These are phyloP conservation scores for Ilex paraguariensis DNA, from an alignment of 305 asterid species.

Conservation along the genomic window DNA sequence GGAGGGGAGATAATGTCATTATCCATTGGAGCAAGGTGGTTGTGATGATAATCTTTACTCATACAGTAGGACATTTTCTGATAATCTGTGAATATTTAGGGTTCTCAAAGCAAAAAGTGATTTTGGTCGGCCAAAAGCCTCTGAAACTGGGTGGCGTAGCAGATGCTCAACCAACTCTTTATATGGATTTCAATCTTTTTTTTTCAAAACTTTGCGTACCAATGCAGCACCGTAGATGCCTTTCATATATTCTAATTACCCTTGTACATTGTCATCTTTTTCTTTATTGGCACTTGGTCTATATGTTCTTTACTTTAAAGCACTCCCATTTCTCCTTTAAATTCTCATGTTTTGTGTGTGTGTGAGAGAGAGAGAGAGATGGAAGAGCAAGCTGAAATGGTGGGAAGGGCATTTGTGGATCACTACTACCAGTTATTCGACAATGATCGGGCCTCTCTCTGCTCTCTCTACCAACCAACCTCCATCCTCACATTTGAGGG, in stretches of 20 bases:
- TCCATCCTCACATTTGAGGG: slow-evolving; percentile 57
- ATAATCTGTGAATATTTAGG: too few species aligned
- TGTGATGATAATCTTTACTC: too few species aligned
- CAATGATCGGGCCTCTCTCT: slow-evolving; percentile 25
- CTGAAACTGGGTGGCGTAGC: too few species aligned
- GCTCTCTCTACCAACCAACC: slow-evolving; percentile 34
- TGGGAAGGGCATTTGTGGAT: slow-evolving; percentile 46
- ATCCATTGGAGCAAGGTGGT: too few species aligned
- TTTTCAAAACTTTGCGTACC: too few species aligned
- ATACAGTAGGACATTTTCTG: too few species aligned
- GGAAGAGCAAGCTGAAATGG: slow-evolving; percentile 38
- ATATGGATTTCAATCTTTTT: too few species aligned
- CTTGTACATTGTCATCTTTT: not conserved
- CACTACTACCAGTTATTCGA: slow-evolving; percentile 45
- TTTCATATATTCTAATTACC: not conserved
- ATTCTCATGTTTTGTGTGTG: not conserved
- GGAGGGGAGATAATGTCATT: too few species aligned
- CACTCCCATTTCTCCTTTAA: slow-evolving; percentile 1
- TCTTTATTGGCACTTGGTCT: slow-evolving; percentile 1
- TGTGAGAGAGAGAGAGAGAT: slow-evolving; percentile 13
- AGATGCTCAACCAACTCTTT: too few species aligned
- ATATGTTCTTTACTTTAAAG: not conserved
- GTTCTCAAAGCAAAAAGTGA: too few species aligned
- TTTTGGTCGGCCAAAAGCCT: too few species aligned
- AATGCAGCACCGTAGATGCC: too few species aligned